These are phyloP conservation scores for Stenogyne calaminthoides DNA, from an alignment of 305 asterid genomes.

Conservation along the genomic window DNA sequence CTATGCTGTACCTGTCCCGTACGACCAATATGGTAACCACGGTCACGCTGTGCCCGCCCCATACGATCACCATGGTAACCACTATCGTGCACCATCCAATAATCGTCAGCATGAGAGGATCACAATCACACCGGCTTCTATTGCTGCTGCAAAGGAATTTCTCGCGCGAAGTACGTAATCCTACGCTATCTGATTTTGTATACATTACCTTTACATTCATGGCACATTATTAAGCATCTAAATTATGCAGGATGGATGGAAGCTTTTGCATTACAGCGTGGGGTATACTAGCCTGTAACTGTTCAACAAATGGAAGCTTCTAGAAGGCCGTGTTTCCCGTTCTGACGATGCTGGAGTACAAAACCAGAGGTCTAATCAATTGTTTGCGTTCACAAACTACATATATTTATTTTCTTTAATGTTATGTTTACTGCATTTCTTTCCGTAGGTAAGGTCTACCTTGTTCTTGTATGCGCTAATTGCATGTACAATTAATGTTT, in stretches of 20 bases:
- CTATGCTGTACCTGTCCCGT: background rate
- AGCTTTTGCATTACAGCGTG: constrained; percentile 53
- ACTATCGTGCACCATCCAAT: background rate
- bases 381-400: background rate
- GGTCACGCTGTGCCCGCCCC: background rate
- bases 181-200: background rate
- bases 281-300: constrained; percentile 38
- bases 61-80: background rate
- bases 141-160: constrained; percentile 50
- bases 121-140: background rate
- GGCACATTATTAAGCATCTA: background rate
- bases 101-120: constrained; percentile 25
- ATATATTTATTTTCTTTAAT: background rate
- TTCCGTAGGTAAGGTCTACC: too few relatives aligned
- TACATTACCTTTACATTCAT: background rate
- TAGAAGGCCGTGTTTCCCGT: background rate
- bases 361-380: background rate
- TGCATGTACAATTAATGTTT: too few relatives aligned
- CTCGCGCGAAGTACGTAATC: constrained; percentile 51
- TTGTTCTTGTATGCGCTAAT: too few relatives aligned
- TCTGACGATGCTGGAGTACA: background rate
- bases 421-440: too few relatives aligned
- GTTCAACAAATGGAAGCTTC: background rate
- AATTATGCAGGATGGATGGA: constrained; percentile 60
- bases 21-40: background rate